phyloP scores from a whole-genome alignment of 306 rosid genomes.

The Hylodesmum podocarpum region DNA sequence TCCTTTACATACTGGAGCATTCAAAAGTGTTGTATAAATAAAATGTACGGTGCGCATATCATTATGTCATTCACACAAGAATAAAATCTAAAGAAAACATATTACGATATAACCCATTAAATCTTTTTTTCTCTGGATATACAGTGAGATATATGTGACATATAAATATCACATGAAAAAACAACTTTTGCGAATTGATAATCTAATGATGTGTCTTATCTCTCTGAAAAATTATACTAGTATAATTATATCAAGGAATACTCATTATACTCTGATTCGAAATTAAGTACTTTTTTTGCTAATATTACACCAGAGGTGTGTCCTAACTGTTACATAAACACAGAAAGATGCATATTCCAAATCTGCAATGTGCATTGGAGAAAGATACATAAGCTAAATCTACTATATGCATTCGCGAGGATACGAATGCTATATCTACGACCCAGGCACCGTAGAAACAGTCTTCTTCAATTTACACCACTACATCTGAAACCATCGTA shows the following conservation, averaged over 20 bases:
- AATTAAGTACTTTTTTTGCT: not conserved
- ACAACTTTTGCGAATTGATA: not conserved
- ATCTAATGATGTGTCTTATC: not conserved
- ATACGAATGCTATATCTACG: conserved; percentile 14
- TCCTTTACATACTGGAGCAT: not conserved
- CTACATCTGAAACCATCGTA: conserved; percentile 31
- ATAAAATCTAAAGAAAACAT: not conserved
- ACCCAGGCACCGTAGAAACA: conserved; percentile 21
- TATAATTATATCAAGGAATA: not conserved
- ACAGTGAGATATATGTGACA: too few species aligned
- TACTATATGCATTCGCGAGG: conserved; percentile 20
- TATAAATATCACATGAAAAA: not conserved
- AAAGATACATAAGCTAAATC: conserved; percentile 12
- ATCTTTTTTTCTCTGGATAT: too few species aligned
- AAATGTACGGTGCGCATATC: not conserved
- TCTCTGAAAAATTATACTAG: not conserved
- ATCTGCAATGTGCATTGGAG: conserved; percentile 25
- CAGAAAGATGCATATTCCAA: conserved; percentile 11
- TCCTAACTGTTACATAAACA: conserved; percentile 27
- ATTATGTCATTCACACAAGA: not conserved
- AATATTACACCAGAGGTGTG: conserved; percentile 28
- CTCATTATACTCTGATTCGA: not conserved
- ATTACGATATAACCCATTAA: not conserved
- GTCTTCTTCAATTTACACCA: conserved; percentile 40
- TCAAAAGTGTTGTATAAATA: not conserved